Conservation (phyloP, 352 stramenopile species). For the Globisporangium orthogonon region DNA sequence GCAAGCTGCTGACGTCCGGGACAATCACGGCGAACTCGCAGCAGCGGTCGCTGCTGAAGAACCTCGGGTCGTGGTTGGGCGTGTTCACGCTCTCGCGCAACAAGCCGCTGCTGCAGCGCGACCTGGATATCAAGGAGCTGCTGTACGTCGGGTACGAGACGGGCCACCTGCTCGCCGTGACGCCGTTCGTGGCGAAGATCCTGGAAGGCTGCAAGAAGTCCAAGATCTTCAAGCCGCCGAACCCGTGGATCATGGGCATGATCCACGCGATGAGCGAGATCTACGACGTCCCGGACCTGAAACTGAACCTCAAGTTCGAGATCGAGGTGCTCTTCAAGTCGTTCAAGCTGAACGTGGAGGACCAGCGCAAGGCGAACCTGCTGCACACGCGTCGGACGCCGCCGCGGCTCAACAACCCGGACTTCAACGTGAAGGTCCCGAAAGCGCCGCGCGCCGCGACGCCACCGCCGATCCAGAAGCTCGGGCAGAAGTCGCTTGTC, state of each 20-base stretch:
- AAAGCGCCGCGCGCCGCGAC: slow-evolving; percentile 53
- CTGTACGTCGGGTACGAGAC: slow-evolving; percentile 94
- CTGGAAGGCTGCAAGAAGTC: slow-evolving; percentile 97
- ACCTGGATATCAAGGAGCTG: slow-evolving; percentile 98
- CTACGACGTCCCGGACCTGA: slow-evolving; percentile 98
- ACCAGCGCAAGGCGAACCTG: slow-evolving; percentile 90
- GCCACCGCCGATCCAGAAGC: slow-evolving; percentile 39
- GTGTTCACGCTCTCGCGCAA: slow-evolving; percentile 98
- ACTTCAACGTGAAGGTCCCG: slow-evolving; percentile 97
- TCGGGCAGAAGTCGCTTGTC: slow-evolving; percentile 14
- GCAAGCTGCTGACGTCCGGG: slow-evolving; percentile 94
- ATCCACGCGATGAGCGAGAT: slow-evolving; percentile 96
- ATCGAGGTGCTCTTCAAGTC: slow-evolving; percentile 99
- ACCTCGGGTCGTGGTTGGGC: slow-evolving; percentile 97
- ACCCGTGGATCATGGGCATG: slow-evolving; percentile 99
- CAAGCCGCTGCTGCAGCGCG: slow-evolving; percentile 95
- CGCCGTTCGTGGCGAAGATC: slow-evolving; percentile 98
- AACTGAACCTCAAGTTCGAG: slow-evolving; percentile 99
- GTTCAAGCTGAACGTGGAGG: slow-evolving; percentile 95
- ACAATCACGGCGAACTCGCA: slow-evolving; percentile 98
- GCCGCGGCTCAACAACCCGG: slow-evolving; percentile 94
- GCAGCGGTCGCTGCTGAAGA: slow-evolving; percentile 97
- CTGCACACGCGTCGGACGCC: slow-evolving; percentile 89
- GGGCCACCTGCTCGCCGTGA: slow-evolving; percentile 97
- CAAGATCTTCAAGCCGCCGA: slow-evolving; percentile 96